Conservation (phyloP, 2,329 filamentous ascomycete genomes). For the Cladosporium sp. region DNA sequence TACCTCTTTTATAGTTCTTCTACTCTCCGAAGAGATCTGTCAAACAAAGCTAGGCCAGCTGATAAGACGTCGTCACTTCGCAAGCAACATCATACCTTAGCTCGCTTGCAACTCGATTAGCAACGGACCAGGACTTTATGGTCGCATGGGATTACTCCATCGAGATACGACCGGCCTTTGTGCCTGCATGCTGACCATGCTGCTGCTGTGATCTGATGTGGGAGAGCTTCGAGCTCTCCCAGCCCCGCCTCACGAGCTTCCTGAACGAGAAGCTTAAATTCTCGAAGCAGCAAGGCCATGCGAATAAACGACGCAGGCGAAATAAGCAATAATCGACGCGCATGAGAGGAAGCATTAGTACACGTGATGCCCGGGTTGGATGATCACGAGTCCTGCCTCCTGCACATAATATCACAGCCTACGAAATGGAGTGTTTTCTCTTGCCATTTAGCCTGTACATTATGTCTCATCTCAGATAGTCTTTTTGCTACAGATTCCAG, state of each 20-base stretch:
- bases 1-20: not conserved
- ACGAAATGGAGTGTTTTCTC: too few species aligned
- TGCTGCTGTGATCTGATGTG: not conserved
- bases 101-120: not conserved
- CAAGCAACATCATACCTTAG: not conserved
- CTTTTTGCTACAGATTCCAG: too few species aligned
- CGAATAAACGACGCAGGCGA: not conserved
- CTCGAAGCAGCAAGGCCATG: not conserved
- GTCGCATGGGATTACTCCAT: slow-evolving; percentile 2
- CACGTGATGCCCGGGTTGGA: too few species aligned
- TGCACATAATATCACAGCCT: too few species aligned
- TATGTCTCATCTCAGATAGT: too few species aligned
- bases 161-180: not conserved
- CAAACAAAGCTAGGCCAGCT: too few species aligned
- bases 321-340: too few species aligned
- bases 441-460: too few species aligned
- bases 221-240: not conserved
- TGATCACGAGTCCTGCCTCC: too few species aligned
- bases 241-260: not conserved
- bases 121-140: not conserved
- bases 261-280: not conserved
- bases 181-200: slow-evolving; percentile 11
- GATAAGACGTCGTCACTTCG: not conserved
- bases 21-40: too few species aligned
- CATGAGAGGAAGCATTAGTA: too few species aligned